phyloP scores from a whole-genome alignment of 2,329 filamentous ascomycete genomes.

The Pseudocercospora crystallina region DNA sequence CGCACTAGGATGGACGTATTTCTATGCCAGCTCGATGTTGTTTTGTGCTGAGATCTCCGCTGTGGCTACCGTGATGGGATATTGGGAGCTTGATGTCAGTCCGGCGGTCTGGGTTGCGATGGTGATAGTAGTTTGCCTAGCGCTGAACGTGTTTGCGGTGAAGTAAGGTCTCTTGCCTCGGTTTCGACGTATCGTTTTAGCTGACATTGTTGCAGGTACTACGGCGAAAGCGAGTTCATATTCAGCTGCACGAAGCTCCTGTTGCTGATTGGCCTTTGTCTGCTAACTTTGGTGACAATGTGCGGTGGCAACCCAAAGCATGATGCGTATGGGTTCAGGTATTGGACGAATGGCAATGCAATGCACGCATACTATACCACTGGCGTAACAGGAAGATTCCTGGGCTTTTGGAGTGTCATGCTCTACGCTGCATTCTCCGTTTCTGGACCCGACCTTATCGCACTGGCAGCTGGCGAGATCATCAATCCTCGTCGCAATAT shows the following conservation, averaged over 20 bases:
- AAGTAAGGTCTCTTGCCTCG: neutral
- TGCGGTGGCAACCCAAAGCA: conserved; percentile 14
- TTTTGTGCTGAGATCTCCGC: conserved; percentile 61
- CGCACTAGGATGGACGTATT: conserved; percentile 51
- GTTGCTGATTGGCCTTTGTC: neutral
- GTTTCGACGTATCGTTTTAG: too few relatives aligned
- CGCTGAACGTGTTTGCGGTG: conserved; percentile 18
- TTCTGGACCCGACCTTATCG: conserved; percentile 13
- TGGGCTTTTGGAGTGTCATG: conserved; percentile 56
- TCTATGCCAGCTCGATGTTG: conserved; percentile 48
- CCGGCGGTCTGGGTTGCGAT: conserved; percentile 39
- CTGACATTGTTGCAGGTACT: too few relatives aligned
- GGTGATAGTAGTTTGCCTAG: conserved; percentile 29
- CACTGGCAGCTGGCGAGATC: conserved; percentile 19
- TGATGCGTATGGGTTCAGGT: conserved; percentile 19
- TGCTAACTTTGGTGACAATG: conserved; percentile 17
- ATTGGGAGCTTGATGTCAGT: conserved; percentile 46
- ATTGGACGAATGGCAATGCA: conserved; percentile 13
- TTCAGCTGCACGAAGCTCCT: conserved; percentile 4
- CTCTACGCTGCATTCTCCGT: conserved; percentile 69
- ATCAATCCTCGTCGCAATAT: conserved; percentile 17
- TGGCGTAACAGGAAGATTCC: conserved; percentile 35
- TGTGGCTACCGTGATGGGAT: conserved; percentile 62
- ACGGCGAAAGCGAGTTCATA: conserved; percentile 3
- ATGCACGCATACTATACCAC: conserved; percentile 10